These are phyloP conservation scores for Paspalum notatum DNA, from an alignment of 176 grass and related monocot genomes.

Conservation along the genomic window DNA sequence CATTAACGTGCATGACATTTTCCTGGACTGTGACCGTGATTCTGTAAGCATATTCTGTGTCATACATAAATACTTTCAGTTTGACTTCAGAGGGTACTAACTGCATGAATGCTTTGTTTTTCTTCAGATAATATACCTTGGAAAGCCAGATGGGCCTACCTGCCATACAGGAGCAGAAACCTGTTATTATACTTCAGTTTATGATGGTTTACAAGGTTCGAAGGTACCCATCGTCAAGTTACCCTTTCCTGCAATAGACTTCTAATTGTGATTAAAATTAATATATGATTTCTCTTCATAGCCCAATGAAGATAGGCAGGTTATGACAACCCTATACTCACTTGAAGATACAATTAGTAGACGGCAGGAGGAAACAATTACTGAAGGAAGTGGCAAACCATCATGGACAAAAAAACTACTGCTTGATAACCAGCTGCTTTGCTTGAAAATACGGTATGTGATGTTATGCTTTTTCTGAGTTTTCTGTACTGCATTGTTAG, in stretches of 20 bases:
- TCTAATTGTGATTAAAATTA: slow-evolving; percentile 23
- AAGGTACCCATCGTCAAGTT: slow-evolving; percentile 55
- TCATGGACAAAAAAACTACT: slow-evolving; percentile 93
- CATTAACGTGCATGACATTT: slow-evolving; percentile 89
- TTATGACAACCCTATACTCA: slow-evolving; percentile 65
- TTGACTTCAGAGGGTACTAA: slow-evolving; percentile 29
- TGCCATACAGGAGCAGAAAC: slow-evolving; percentile 93
- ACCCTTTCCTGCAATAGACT: neutral
- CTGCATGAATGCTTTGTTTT: neutral
- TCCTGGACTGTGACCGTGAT: slow-evolving; percentile 84
- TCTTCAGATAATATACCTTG: slow-evolving; percentile 88
- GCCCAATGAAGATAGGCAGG: slow-evolving; percentile 49
- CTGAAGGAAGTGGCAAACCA: slow-evolving; percentile 53
- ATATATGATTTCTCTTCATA: slow-evolving; percentile 12
- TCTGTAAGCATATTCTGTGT: slow-evolving; percentile 65
- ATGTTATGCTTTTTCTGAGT: slow-evolving; percentile 14
- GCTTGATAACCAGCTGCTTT: slow-evolving; percentile 65
- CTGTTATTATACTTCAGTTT: slow-evolving; percentile 83
- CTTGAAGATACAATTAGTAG: slow-evolving; percentile 79
- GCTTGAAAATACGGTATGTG: slow-evolving; percentile 72
- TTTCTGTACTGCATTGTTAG: neutral
- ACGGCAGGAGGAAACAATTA: slow-evolving; percentile 57
- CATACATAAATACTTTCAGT: neutral
- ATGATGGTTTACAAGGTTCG: slow-evolving; percentile 60
- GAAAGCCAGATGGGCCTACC: slow-evolving; percentile 89